Percentiles rank a stretch among this genome's conserved stretches.
phyloP scores from a whole-genome alignment of 208 protist genomes.

The Chromosphaera perkinsii region DNA sequence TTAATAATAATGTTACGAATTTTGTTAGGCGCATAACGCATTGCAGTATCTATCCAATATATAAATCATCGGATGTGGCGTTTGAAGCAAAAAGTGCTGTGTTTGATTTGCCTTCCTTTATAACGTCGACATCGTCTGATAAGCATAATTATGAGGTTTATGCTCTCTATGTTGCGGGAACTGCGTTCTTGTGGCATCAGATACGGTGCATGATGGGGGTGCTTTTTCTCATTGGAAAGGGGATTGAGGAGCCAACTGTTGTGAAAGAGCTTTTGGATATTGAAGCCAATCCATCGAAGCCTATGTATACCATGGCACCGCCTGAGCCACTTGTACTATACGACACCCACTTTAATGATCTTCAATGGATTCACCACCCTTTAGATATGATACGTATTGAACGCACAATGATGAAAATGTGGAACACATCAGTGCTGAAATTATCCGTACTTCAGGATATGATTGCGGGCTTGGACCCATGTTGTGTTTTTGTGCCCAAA shows the following conservation, averaged over 20 bases:
- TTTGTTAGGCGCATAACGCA: constrained; percentile 55
- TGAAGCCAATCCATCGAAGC: background rate
- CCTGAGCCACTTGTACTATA: background rate
- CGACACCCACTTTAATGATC: background rate
- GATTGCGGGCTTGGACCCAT: too few species aligned
- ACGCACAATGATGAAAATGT: too few species aligned
- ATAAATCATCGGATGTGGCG: too few species aligned
- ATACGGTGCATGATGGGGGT: constrained; percentile 9
- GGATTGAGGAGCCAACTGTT: background rate
- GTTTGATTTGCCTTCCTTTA: background rate
- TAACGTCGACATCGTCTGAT: constrained; percentile 38
- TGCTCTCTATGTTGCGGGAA: constrained; percentile 4
- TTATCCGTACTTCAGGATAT: too few species aligned
- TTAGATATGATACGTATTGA: too few species aligned
- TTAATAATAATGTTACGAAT: constrained; percentile 52
- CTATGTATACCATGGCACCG: constrained; percentile 13
- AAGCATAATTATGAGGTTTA: constrained; percentile 50
- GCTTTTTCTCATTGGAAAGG: constrained; percentile 17
- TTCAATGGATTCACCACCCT: background rate
- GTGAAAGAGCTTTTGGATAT: background rate
- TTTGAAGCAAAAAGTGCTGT: too few species aligned
- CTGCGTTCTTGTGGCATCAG: constrained; percentile 20
- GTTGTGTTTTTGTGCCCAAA: too few species aligned
- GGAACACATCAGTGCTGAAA: too few species aligned
- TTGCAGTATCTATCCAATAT: background rate